Percentiles rank a stretch among this genome's conserved stretches.
These are phyloP conservation scores for Magnaporthales sp. DNA, from an alignment of 2,329 filamentous ascomycete genomes.

Conservation along the genomic window DNA sequence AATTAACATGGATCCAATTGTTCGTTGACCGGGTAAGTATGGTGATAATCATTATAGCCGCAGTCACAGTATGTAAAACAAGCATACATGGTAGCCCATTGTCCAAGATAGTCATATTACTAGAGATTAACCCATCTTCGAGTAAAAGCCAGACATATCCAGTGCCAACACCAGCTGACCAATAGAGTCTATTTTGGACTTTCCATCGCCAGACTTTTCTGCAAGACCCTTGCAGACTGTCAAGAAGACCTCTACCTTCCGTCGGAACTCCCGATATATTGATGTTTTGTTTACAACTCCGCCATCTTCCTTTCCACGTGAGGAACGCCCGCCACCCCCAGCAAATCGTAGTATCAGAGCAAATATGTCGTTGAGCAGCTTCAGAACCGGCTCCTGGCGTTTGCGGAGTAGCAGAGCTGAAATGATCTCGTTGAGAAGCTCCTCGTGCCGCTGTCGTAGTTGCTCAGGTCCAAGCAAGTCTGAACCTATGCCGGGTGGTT, in stretches of 20 bases:
- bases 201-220: slow-evolving; percentile 48
- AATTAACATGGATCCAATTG: neutral
- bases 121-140: neutral
- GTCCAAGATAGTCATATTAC: too few relatives aligned
- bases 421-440: slow-evolving; percentile 67
- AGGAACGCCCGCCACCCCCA: slow-evolving; percentile 12
- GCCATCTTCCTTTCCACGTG: neutral
- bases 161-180: slow-evolving; percentile 19
- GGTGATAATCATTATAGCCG: neutral
- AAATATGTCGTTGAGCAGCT: slow-evolving; percentile 71
- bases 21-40: neutral
- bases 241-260: slow-evolving; percentile 67
- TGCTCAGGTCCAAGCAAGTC: slow-evolving; percentile 50
- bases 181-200: slow-evolving; percentile 9
- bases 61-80: neutral
- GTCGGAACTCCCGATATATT: slow-evolving; percentile 58
- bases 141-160: slow-evolving; percentile 17
- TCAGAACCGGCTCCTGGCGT: slow-evolving; percentile 63
- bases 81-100: too few relatives aligned
- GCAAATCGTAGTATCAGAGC: slow-evolving; percentile 58
- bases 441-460: slow-evolving; percentile 62
- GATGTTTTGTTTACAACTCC: slow-evolving; percentile 20
- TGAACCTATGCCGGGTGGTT: slow-evolving; percentile 11
- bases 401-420: slow-evolving; percentile 65
- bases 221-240: slow-evolving; percentile 60